A percentile compares a stretch with the other conserved stretches of the same genome.
Conservation (phyloP, 768 basidiomycete genomes). For the Kwoniella shandongensis region DNA sequence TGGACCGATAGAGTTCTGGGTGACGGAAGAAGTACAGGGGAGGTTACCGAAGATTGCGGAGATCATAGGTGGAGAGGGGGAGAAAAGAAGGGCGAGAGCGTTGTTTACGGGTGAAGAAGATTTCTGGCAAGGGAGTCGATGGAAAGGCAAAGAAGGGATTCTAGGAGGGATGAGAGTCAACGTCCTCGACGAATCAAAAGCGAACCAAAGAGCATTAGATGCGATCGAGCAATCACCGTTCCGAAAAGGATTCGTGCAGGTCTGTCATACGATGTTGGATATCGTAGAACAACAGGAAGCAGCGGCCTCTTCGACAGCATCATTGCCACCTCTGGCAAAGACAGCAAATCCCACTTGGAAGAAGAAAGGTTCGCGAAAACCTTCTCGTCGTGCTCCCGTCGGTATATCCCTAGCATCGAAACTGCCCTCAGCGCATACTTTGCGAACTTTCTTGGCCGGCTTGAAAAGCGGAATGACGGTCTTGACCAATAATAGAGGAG, state of each 20-base stretch:
- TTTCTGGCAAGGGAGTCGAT: constrained; percentile 49
- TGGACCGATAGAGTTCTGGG: constrained; percentile 66
- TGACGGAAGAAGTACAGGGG: constrained; percentile 71
- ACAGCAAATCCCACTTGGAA: not conserved
- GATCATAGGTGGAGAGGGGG: constrained; percentile 73
- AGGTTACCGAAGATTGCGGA: constrained; percentile 73
- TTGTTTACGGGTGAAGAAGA: constrained; percentile 58
- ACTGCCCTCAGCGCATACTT: constrained; percentile 67
- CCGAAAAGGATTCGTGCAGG: constrained; percentile 57
- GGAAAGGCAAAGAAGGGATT: constrained; percentile 63
- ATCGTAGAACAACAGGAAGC: constrained; percentile 8
- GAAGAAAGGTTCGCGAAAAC: constrained; percentile 53
- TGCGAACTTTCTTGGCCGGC: constrained; percentile 70
- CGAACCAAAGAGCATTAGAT: constrained; percentile 45
- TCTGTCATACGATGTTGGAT: constrained; percentile 61
- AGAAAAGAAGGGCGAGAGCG: constrained; percentile 65
- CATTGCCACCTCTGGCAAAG: constrained; percentile 21
- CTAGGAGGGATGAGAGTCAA: constrained; percentile 61
- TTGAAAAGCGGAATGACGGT: constrained; percentile 74
- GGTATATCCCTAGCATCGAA: constrained; percentile 9
- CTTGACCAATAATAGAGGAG: constrained; percentile 79
- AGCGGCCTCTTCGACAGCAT: constrained; percentile 51
- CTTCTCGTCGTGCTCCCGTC: constrained; percentile 58
- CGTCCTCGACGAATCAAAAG: constrained; percentile 39
- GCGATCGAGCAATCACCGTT: constrained; percentile 46